Conservation (phyloP, 177 flowering plant genomes). For the Vitis hybrid region DNA sequence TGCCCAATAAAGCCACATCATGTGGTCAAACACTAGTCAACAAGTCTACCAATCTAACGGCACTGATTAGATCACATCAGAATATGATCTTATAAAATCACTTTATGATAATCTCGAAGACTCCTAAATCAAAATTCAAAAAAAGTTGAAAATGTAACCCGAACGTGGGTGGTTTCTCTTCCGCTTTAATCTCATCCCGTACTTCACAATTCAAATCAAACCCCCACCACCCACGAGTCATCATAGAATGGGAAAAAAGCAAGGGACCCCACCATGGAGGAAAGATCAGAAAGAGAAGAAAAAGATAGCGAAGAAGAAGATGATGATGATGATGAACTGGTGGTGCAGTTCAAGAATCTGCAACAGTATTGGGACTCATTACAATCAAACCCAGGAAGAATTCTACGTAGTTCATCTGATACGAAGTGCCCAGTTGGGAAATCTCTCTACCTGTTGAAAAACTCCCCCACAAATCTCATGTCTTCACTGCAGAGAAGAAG, state of each 20-base stretch:
- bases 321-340: slow-evolving; percentile 14
- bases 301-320: slow-evolving; percentile 7
- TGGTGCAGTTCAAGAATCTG: slow-evolving; percentile 21
- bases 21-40: background rate
- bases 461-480: slow-evolving; percentile 39
- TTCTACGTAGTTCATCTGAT: background rate
- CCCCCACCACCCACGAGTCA: background rate
- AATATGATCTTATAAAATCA: background rate
- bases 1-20: too few relatives aligned
- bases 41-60: background rate
- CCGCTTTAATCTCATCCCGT: slow-evolving; percentile 17
- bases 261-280: slow-evolving; percentile 6
- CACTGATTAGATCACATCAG: background rate
- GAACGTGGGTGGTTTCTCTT: slow-evolving; percentile 18
- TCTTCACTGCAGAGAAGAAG: slow-evolving; percentile 30
- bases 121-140: background rate
- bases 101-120: background rate
- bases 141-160: background rate
- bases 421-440: slow-evolving; percentile 2
- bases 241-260: background rate
- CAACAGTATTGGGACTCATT: slow-evolving; percentile 39
- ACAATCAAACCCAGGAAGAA: slow-evolving; percentile 7
- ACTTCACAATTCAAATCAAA: background rate
- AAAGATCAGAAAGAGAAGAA: slow-evolving; percentile 10
- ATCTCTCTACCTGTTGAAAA: slow-evolving; percentile 11